These are phyloP conservation scores for Chenopodium suecicum DNA, from an alignment of 148 eudicot species.

Conservation along the genomic window DNA sequence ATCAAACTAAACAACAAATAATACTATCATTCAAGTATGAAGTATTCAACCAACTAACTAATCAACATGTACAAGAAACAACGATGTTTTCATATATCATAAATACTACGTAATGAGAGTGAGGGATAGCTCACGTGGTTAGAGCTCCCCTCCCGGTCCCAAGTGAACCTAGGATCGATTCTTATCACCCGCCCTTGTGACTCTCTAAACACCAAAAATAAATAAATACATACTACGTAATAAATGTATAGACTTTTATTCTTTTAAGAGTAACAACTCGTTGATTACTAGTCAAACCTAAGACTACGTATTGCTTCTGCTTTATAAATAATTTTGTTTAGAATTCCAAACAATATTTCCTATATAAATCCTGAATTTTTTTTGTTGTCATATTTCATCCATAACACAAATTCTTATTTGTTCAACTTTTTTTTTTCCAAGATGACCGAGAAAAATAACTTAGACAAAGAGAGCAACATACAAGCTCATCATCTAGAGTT, in stretches of 20 bases:
- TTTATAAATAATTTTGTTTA: too few relatives aligned
- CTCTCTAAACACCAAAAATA: too few relatives aligned
- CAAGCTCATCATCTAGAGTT: conserved; percentile 11
- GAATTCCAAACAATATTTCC: background rate
- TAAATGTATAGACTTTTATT: background rate
- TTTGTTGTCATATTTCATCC: too few relatives aligned
- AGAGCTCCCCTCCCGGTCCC: too few relatives aligned
- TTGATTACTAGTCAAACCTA: background rate
- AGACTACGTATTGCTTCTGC: too few relatives aligned
- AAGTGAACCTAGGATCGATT: too few relatives aligned
- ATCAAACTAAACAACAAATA: too few relatives aligned
- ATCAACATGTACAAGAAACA: too few relatives aligned
- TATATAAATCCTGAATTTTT: background rate
- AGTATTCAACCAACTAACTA: too few relatives aligned
- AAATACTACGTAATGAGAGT: background rate
- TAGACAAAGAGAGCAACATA: background rate
- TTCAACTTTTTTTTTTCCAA: background rate
- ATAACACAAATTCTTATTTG: background rate
- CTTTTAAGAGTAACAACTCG: background rate
- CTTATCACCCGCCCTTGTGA: too few relatives aligned
- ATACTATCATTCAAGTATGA: too few relatives aligned
- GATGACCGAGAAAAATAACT: background rate
- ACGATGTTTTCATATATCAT: background rate
- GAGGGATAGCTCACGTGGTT: too few relatives aligned
- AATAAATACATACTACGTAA: background rate